Percentiles rank a stretch among this genome's conserved stretches.
phyloP scores from a whole-genome alignment of 202 grass and related monocot species.

The Zizania palustris region DNA sequence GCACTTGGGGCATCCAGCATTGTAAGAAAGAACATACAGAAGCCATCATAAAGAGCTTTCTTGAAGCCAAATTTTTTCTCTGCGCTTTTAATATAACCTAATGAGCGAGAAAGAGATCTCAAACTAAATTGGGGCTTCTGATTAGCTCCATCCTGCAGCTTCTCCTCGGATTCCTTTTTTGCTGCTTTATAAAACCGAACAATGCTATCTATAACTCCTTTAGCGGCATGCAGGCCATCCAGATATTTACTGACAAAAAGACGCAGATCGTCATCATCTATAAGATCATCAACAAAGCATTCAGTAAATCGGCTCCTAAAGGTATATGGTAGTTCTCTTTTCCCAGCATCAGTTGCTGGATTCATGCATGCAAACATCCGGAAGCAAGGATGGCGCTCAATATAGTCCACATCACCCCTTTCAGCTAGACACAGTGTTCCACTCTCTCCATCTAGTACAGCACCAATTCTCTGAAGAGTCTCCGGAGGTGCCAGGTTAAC shows the following conservation, averaged over 20 bases:
- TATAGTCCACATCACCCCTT: conserved; percentile 86
- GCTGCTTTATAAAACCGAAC: conserved; percentile 81
- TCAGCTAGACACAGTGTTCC: conserved; percentile 91
- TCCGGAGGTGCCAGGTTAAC: conserved; percentile 97
- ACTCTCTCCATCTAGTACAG: conserved; percentile 78
- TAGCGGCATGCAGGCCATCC: conserved; percentile 52
- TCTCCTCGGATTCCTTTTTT: conserved; percentile 78
- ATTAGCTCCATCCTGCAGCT: conserved; percentile 90
- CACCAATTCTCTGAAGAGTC: conserved; percentile 95
- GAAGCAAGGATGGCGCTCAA: conserved; percentile 77
- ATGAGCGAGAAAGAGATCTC: conserved; percentile 82
- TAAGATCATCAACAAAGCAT: conserved; percentile 93
- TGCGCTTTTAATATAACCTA: conserved; percentile 69
- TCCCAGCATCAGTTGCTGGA: conserved; percentile 94
- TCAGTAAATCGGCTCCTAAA: conserved; percentile 94
- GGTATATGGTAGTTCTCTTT: conserved; percentile 79
- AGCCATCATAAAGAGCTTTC: conserved; percentile 94
- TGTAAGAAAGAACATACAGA: conserved; percentile 99
- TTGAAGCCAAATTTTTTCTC: conserved; percentile 69
- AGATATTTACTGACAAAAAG: conserved; percentile 89
- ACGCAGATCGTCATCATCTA: conserved; percentile 81
- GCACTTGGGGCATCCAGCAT: conserved; percentile 76
- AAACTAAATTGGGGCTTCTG: conserved; percentile 97
- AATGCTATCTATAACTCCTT: conserved; percentile 63
- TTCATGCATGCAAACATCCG: conserved; percentile 98